Evolutionary conservation across 2,329 filamentous ascomycete genomes (phyloP), one percentile per base, ranked within the genome.

Genomic region (Aspergillus calidoustus): DNA sequence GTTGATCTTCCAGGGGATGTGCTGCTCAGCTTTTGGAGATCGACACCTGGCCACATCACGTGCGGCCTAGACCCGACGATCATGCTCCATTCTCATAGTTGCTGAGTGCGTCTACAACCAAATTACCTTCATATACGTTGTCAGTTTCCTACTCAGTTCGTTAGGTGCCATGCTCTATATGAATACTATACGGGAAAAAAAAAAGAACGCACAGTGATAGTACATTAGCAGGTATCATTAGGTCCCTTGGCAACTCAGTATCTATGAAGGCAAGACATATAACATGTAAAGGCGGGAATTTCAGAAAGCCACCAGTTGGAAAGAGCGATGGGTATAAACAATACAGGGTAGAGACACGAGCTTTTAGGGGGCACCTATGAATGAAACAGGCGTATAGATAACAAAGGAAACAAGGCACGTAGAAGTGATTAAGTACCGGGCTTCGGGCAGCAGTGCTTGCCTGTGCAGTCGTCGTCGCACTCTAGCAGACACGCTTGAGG

Each of bases 381-480:
- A 53, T 50, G 43, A 25, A 43, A 41, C 17, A 31, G 56, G 52
- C 4, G 13, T 38, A 51, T 43, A 59, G 22, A 57, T 57, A 57
- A 17, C 25, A 49, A 4, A 46, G 8, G 49, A 50, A 8, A 52
- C n/a, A 46, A 28, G n/a, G 41, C 22, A 11, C 31, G 11, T 17
- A 19, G 17, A 41, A 11, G 44, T 17, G 23, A 55, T 70, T 52
- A 71, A 31, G 68, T 62, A 43, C 69, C 67, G 57, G 73, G 69
- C 62, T 72, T 75, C 9, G 77, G 76, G 60, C 79, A 81, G 65
- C 80, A 81, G 64, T 81, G 78, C 23, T 74, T 71, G 50, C 69
- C 69, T 38, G 74, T 77, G 59, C 80, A 83, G 56, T 78, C 76
- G 49, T 80, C 77, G n/a, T 78, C 77, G 60, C 81, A 83, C 58